Percentiles rank a stretch among this genome's conserved stretches.
These are phyloP conservation scores for Bigelowiella natans DNA, from an alignment of 78 protist species.

Conservation along the genomic window DNA sequence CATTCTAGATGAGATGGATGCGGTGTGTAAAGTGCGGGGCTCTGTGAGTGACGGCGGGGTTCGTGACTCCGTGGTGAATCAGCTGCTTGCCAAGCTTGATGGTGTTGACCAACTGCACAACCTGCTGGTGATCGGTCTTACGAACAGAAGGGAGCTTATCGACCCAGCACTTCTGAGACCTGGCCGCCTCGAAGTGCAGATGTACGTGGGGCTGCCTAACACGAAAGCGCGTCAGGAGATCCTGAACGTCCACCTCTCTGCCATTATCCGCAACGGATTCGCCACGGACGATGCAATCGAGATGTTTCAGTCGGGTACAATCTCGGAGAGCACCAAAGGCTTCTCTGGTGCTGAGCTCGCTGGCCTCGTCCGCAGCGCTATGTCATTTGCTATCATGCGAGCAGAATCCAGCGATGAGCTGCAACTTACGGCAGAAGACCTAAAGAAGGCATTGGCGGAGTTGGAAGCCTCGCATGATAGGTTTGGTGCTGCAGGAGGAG, in stretches of 20 bases:
- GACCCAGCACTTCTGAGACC: conserved; percentile 16
- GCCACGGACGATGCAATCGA: too few relatives aligned
- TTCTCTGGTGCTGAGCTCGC: neutral
- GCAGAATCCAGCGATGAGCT: too few relatives aligned
- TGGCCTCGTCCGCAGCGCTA: neutral
- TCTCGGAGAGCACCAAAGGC: too few relatives aligned
- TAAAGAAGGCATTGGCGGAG: too few relatives aligned
- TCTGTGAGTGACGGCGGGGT: neutral
- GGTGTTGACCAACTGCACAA: neutral
- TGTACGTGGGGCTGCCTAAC: neutral
- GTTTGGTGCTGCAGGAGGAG: too few relatives aligned
- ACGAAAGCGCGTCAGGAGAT: neutral
- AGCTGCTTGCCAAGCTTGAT: conserved; percentile 3
- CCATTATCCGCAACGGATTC: neutral
- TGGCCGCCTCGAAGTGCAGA: conserved; percentile 10
- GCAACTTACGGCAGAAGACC: too few relatives aligned
- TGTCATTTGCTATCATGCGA: neutral
- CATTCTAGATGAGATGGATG: conserved; percentile 49
- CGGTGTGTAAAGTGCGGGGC: conserved; percentile 9
- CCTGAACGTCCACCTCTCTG: neutral
- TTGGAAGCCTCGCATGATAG: too few relatives aligned
- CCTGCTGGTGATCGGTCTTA: neutral
- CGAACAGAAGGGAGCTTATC: neutral
- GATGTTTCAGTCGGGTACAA: too few relatives aligned
- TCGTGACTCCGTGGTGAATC: conserved; percentile 10